These are phyloP conservation scores for Monosporascus sp. DNA, from an alignment of 2,329 filamentous ascomycete genomes.

Conservation along the genomic window DNA sequence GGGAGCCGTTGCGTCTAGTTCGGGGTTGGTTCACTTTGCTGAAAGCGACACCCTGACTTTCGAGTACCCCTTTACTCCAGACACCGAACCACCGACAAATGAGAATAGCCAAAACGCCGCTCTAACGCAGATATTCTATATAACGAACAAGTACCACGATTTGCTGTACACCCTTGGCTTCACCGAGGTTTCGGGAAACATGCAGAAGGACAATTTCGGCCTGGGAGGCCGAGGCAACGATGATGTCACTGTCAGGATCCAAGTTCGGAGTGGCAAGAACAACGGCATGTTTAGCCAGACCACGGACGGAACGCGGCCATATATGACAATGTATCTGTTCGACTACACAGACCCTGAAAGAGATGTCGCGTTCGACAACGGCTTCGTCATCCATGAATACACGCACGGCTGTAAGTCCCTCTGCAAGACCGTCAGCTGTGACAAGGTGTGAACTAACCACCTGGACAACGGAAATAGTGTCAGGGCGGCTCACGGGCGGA, in stretches of 20 bases:
- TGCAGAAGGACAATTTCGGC: constrained; percentile 47
- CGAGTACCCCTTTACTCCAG: constrained; percentile 30
- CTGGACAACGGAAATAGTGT: constrained; percentile 26
- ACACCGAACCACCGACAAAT: constrained; percentile 18
- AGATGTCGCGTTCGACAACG: constrained; percentile 47
- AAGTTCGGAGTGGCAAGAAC: constrained; percentile 43
- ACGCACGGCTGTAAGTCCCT: constrained; percentile 34
- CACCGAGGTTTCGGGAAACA: constrained; percentile 49
- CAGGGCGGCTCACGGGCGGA: constrained; percentile 48
- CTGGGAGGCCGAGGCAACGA: constrained; percentile 42
- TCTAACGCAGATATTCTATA: constrained; percentile 51
- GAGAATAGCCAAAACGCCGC: constrained; percentile 43
- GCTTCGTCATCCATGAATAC: constrained; percentile 51
- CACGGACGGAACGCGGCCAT: constrained; percentile 37
- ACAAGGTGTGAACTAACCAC: no score
- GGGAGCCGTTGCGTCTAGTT: constrained; percentile 46
- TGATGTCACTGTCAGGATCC: constrained; percentile 43
- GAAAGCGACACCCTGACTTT: constrained; percentile 33
- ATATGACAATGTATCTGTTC: constrained; percentile 53
- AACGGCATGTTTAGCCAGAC: constrained; percentile 50
- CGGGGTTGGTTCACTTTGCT: constrained; percentile 40
- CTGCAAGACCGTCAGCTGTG: no score
- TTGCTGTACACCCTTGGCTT: constrained; percentile 48
- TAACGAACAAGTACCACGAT: constrained; percentile 49
- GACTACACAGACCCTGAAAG: constrained; percentile 34